Evolutionary conservation across 805 yeast genomes (phyloP), one percentile per base, ranked within the genome.

Genomic region (Ogataea sp.): DNA sequence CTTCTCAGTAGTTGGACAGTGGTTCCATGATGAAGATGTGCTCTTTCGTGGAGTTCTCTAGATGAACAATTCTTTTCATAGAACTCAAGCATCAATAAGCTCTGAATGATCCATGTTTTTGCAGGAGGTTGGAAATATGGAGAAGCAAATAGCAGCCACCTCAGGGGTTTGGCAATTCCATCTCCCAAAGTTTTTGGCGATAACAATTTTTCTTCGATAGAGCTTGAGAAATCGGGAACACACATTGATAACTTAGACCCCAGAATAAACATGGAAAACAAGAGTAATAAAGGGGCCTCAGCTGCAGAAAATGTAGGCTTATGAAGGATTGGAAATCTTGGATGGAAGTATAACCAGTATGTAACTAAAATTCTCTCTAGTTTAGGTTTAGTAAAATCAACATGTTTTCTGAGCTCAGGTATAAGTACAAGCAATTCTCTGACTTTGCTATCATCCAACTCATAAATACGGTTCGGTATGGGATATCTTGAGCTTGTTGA

Each of bases 11-110:
- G 61, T 57, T 86, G 95, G 31, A 85, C 78, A 0, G 89, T 78
- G 0, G 95, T 82, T 4, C 93, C 95, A 56, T 86, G 96, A 54
- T 87, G 95, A 17, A 87, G 63, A 57, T 82, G 90, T 0, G 86
- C 83, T 36, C 96, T 61, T 59, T 86, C 96, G 55, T 86, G 96
- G 49, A 83, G 58, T 31, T 64, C 62, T 49, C 96, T 64, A 34
- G 75, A 71, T 0, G 86, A 67, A 48, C 82, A 78, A 43, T 81
- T 71, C 61, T 86, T 83, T 55, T 86, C 96, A 52, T 77, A 80
- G 61, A 80, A 78, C 52, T 86, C 95, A n/a, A 87, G 56, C 45
- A 87, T 55, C 40, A 83, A 58, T 44, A 86, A 65, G 48, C 85
- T 68, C 56, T 87, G 96, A 36, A 87, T 67, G 9, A 86, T 74